A percentile compares a stretch with the other conserved stretches of the same genome.
Evolutionary conservation across 805 yeast species (phyloP).

Genomic region (Ogataea neopini): DNA sequence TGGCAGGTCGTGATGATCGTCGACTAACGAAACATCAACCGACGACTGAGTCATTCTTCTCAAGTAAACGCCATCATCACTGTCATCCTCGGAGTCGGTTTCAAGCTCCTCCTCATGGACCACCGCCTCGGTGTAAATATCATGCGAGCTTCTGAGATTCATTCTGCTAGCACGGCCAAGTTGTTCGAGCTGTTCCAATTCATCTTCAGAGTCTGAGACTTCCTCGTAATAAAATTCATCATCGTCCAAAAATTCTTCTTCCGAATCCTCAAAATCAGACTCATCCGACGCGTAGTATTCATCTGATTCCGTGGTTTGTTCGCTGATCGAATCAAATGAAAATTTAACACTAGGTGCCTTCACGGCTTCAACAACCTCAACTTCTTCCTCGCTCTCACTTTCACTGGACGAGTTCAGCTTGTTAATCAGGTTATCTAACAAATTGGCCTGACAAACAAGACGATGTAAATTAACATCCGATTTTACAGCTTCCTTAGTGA

Average conservation of each 20-base stretch:
- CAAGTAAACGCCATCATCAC: conserved; percentile 13
- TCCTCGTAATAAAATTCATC: conserved; percentile 23
- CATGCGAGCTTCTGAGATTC: background rate
- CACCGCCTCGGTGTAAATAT: conserved; percentile 3
- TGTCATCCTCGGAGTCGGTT: conserved; percentile 16
- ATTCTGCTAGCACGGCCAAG: conserved; percentile 1
- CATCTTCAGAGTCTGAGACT: conserved; percentile 18
- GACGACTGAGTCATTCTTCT: conserved; percentile 8
- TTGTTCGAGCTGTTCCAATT: conserved; percentile 1
- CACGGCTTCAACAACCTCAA: background rate
- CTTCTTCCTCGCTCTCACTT: conserved; percentile 1
- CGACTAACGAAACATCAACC: conserved; percentile 9
- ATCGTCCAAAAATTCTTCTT: conserved; percentile 21
- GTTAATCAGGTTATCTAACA: conserved; percentile 66
- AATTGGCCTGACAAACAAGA: conserved; percentile 69
- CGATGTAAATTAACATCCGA: conserved; percentile 57
- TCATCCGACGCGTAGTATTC: conserved; percentile 28
- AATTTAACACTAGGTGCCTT: conserved; percentile 17
- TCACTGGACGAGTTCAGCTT: conserved; percentile 31
- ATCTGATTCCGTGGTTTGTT: conserved; percentile 6
- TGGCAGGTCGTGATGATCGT: conserved; percentile 28
- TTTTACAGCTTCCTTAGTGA: conserved; percentile 60
- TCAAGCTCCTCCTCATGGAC: conserved; percentile 6
- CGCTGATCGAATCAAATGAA: conserved; percentile 20
- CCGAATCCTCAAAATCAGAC: conserved; percentile 34